A percentile compares a stretch with the other conserved stretches of the same genome.
Conservation (phyloP, 2,329 filamentous ascomycete species). For the Microsporum ferrugineum region DNA sequence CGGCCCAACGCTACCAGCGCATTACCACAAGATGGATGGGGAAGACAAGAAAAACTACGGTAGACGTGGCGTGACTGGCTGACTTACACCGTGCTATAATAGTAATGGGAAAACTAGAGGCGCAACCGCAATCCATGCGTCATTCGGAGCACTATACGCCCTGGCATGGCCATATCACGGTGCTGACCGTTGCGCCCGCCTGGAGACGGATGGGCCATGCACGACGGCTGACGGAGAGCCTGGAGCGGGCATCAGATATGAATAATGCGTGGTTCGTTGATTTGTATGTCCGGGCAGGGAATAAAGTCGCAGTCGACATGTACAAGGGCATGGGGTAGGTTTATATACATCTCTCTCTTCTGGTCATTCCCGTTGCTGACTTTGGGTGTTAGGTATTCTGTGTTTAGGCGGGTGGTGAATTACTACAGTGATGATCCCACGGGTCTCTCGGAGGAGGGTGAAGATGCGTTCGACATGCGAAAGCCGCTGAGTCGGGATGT, state of each 20-base stretch:
- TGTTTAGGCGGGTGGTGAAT: slow-evolving; percentile 76
- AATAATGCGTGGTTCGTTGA: slow-evolving; percentile 91
- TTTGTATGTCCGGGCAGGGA: slow-evolving; percentile 81
- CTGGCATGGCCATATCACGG: slow-evolving; percentile 98
- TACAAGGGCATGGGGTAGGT: slow-evolving; percentile 75
- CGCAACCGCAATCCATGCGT: slow-evolving; percentile 62
- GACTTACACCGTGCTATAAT: slow-evolving; percentile 1
- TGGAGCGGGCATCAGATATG: slow-evolving; percentile 72
- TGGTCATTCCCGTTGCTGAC: background rate
- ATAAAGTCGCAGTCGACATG: slow-evolving; percentile 73
- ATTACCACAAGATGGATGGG: background rate
- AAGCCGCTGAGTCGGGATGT: slow-evolving; percentile 77
- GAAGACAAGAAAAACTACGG: background rate
- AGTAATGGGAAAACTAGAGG: slow-evolving; percentile 97
- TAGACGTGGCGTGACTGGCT: slow-evolving; percentile 1
- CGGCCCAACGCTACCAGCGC: background rate
- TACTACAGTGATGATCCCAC: slow-evolving; percentile 85
- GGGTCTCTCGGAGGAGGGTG: slow-evolving; percentile 45
- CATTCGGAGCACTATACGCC: slow-evolving; percentile 85
- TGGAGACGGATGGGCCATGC: slow-evolving; percentile 80
- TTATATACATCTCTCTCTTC: background rate
- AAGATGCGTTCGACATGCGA: slow-evolving; percentile 96
- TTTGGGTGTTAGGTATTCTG: slow-evolving; percentile 49
- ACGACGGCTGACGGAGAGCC: slow-evolving; percentile 64
- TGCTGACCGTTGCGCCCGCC: slow-evolving; percentile 78